These are phyloP conservation scores for Aspergillus fijiensis DNA, from an alignment of 2,329 filamentous ascomycete species.

Conservation along the genomic window DNA sequence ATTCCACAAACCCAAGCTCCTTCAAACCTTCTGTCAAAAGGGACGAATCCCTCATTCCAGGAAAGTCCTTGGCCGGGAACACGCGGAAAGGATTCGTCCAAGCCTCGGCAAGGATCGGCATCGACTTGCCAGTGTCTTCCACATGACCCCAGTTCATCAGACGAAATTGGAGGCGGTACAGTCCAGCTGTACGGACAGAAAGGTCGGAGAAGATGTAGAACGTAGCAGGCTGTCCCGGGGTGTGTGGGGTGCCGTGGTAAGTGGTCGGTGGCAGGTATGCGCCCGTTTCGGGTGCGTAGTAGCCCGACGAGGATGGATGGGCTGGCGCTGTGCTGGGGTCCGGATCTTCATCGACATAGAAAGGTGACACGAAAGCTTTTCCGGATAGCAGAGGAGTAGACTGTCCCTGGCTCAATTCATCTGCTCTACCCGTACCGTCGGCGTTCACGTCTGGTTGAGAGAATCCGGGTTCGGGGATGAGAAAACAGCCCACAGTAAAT, in stretches of 20 bases:
- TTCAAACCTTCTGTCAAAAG: slow-evolving; percentile 41
- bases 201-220: slow-evolving; percentile 52
- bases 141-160: slow-evolving; percentile 45
- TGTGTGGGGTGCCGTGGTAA: slow-evolving; percentile 8
- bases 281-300: slow-evolving; percentile 14
- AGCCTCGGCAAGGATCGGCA: slow-evolving; percentile 40
- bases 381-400: slow-evolving; percentile 37
- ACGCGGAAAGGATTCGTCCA: slow-evolving; percentile 46
- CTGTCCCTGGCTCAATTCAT: slow-evolving; percentile 15
- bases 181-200: slow-evolving; percentile 46
- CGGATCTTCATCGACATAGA: slow-evolving; percentile 44
- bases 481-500: slow-evolving; percentile 46
- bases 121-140: slow-evolving; percentile 35
- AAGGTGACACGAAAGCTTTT: slow-evolving; percentile 44
- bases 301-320: slow-evolving; percentile 32
- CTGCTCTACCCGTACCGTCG: slow-evolving; percentile 12
- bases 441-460: slow-evolving; percentile 8
- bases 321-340: slow-evolving; percentile 43
- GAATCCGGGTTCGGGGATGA: slow-evolving; percentile 35
- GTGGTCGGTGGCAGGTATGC: slow-evolving; percentile 8
- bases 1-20: slow-evolving; percentile 42
- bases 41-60: slow-evolving; percentile 44
- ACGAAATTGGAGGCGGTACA: slow-evolving; percentile 47
- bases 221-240: slow-evolving; percentile 34
- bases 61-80: slow-evolving; percentile 46